Evolutionary conservation across 768 basidiomycete species (phyloP), one percentile per base, ranked within the genome.

Genomic region (Tricholoma bakamatsutake): DNA sequence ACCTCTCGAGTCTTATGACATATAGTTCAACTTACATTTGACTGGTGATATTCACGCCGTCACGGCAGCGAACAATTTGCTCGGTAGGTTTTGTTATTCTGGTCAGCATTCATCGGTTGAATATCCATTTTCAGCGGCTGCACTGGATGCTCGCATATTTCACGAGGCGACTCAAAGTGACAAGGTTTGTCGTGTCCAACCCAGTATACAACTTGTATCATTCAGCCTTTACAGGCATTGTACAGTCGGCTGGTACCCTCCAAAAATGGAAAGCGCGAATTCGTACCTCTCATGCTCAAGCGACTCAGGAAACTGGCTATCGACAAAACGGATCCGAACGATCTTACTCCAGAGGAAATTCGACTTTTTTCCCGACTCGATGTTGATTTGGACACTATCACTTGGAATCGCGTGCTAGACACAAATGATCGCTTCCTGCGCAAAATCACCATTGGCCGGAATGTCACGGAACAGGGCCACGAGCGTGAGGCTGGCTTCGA

Each of bases 1-100:
- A 28, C 18, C 46, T 4, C 10, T 30, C 3, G 4, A 17, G 30
- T 63, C 51, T 53, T 33, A 27, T 33, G 30, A 9, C 15, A 34
- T 21, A 15, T 57, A 92, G 89, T 98, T 99, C 73, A 98, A 98
- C 71, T 73, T 99, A 48, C 94, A 96, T 66, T 74, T 95, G 70
- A 96, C 94, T 40, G 95, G 95, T 59, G 97, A 99, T 72, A 98
- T 98, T 54, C 96, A 99, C 66, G 96, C 97, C 40, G 90, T 98
- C 18, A 91, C 93, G 9, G 96, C 96, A 39, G 96, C 96, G 21
- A 99, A 98, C 73, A 99, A 99, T 72, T 71, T 98, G 61, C 82
- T 99, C 39, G 92, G 90, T 92, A 67, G 17, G 71, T 30, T 21
- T 9, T 17, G n/a, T 42, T 15, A 17, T 35, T 49, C 4, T 18